Percentiles rank a stretch among this genome's conserved stretches.
These are phyloP conservation scores for Conticribra weissflogii DNA, from an alignment of 108 stramenopile species.

Conservation along the genomic window DNA sequence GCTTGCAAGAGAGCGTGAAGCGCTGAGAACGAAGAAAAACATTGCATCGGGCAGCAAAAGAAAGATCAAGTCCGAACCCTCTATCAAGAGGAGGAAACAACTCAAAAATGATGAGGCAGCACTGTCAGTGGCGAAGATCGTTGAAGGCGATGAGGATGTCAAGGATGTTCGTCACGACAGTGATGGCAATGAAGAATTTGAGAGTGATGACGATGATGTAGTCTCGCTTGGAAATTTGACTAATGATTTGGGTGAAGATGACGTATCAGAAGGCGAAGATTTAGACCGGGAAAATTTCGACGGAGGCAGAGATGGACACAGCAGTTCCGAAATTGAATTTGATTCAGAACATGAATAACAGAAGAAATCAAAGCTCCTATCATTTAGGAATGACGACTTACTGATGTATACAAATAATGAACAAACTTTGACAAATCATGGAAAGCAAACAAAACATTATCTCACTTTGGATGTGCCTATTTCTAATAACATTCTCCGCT, in stretches of 20 bases:
- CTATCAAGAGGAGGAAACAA: conserved; percentile 22
- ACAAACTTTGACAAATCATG: too few relatives aligned
- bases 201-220: conserved; percentile 25
- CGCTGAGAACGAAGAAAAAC: conserved; percentile 35
- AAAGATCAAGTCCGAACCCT: conserved; percentile 21
- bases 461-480: too few relatives aligned
- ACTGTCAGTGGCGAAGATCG: not conserved
- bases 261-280: conserved; percentile 22
- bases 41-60: conserved; percentile 39
- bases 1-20: conserved; percentile 41
- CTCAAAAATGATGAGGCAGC: conserved; percentile 1
- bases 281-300: conserved; percentile 4
- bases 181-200: conserved; percentile 25
- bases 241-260: conserved; percentile 38
- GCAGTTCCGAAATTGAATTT: not conserved
- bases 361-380: not conserved
- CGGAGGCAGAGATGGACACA: conserved; percentile 10
- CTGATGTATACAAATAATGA: too few relatives aligned
- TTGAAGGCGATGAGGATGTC: conserved; percentile 16
- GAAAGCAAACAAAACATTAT: too few relatives aligned
- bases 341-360: conserved; percentile 17
- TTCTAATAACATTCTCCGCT: too few relatives aligned
- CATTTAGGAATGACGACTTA: too few relatives aligned
- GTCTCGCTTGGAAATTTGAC: conserved; percentile 19
- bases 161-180: conserved; percentile 23